These are phyloP conservation scores for Westerdykella aurantiaca DNA, from an alignment of 2,329 filamentous ascomycete genomes.

Conservation along the genomic window DNA sequence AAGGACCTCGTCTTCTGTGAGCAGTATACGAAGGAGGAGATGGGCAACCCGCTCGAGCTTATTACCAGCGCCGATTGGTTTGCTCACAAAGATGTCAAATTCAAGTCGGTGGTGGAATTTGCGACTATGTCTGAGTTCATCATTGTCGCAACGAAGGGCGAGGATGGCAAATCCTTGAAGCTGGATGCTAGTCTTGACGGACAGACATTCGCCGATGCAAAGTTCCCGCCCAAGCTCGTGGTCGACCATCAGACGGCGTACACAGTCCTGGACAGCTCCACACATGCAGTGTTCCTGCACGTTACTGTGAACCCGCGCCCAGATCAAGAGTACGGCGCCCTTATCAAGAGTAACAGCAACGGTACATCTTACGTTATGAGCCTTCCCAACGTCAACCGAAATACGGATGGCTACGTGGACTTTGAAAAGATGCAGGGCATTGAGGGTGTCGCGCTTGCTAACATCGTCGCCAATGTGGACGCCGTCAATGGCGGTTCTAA, in stretches of 20 bases:
- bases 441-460: slow-evolving; percentile 84
- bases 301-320: slow-evolving; percentile 67
- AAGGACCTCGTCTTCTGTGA: slow-evolving; percentile 61
- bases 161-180: slow-evolving; percentile 62
- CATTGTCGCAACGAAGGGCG: slow-evolving; percentile 66
- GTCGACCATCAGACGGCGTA: slow-evolving; percentile 75
- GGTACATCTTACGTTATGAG: slow-evolving; percentile 91
- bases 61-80: slow-evolving; percentile 77
- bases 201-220: slow-evolving; percentile 69
- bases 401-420: slow-evolving; percentile 73
- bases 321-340: slow-evolving; percentile 69
- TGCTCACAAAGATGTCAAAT: slow-evolving; percentile 56
- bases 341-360: slow-evolving; percentile 98
- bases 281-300: slow-evolving; percentile 89
- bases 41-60: slow-evolving; percentile 60
- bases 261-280: slow-evolving; percentile 90
- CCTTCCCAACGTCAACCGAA: slow-evolving; percentile 73
- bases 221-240: slow-evolving; percentile 80
- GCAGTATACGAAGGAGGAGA: slow-evolving; percentile 58
- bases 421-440: slow-evolving; percentile 93
- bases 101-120: slow-evolving; percentile 72
- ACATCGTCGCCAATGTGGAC: slow-evolving; percentile 70
- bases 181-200: slow-evolving; percentile 84
- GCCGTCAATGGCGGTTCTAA: slow-evolving; percentile 56
- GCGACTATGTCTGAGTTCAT: slow-evolving; percentile 97